Conservation (phyloP, 108 stramenopile genomes). For the Ochromonas danica region DNA sequence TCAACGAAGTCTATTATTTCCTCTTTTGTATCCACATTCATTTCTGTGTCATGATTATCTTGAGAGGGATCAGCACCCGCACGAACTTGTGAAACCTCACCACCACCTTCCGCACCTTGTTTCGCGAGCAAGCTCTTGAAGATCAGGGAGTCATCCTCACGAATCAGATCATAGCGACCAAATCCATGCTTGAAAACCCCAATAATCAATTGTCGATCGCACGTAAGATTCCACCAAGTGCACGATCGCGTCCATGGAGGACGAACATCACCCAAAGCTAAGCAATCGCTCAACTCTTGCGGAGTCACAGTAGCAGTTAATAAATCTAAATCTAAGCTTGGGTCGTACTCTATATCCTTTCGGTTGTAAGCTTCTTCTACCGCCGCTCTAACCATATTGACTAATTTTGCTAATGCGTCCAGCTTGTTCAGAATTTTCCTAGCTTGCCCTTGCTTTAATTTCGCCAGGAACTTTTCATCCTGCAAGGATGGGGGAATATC, state of each 20-base stretch:
- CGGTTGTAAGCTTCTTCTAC: conserved; percentile 5
- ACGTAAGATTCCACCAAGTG: conserved; percentile 55
- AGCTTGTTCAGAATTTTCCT: conserved; percentile 36
- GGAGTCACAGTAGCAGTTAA: conserved; percentile 5
- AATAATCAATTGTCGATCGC: conserved; percentile 50
- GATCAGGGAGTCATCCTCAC: not conserved
- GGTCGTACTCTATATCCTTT: not conserved
- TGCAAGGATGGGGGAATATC: not conserved
- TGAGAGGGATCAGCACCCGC: not conserved
- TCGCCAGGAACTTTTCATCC: not conserved
- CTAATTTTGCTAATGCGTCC: not conserved
- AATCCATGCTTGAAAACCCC: conserved; percentile 53
- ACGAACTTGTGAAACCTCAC: not conserved
- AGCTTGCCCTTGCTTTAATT: not conserved
- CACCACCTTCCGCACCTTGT: not conserved
- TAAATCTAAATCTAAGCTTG: conserved; percentile 9
- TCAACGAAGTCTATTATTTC: not conserved
- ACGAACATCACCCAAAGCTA: conserved; percentile 46
- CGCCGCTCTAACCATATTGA: conserved; percentile 26
- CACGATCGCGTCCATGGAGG: conserved; percentile 45
- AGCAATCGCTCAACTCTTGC: conserved; percentile 36
- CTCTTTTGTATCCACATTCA: not conserved
- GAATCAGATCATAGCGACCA: conserved; percentile 44
- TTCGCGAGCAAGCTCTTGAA: not conserved
- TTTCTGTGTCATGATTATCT: not conserved